Evolutionary conservation across 306 rosid genomes (phyloP), one percentile per base, ranked within the genome.

Genomic region (Arachis hypogaea): DNA sequence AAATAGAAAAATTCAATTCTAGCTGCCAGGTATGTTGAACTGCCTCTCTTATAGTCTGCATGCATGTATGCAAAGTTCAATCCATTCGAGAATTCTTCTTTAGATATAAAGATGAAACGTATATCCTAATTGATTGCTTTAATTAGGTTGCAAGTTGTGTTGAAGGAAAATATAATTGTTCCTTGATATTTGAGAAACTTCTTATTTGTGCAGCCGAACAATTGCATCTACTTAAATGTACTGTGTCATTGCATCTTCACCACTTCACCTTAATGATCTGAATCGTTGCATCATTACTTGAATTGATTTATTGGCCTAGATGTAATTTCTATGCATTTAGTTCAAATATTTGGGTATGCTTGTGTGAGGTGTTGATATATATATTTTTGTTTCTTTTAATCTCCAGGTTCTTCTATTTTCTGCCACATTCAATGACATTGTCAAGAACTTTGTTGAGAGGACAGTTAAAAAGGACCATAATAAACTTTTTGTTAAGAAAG

Each of bases 351-450:
- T 38, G 66, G 58, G 42, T 66, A 5, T 46, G 60, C 54, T 47
- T 59, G 46, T 40, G 12, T 11, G 7, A 47, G 36, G 50, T 22
- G 40, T 3, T 7, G 33, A 33, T 58, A 18, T 42, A 43, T 28
- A 65, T 75, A 16, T 66, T 66, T n/a, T 9, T 7, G 12, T 52
- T 54, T n/a, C 40, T 65, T 43, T 66, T 56, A 29, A 40, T 63
- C 76, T 66, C 55, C 89, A 89, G 96, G 89, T 89, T 71, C 92
- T 89, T 73, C 77, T 89, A 73, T 89, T 89, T 81, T 89, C 96
- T 65, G 96, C 93, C 30, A 90, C 96, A 36, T 90, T 90, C 60
- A 88, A 86, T 69, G 93, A 90, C 11, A 77, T 18, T 9, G 96
- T 90, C 46, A 90, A 78, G 79, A 79, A 84, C 30, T 90, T 90